Evolutionary conservation across 1,284 basidiomycete species (phyloP).

Genomic region (Spongispora temasekensis): DNA sequence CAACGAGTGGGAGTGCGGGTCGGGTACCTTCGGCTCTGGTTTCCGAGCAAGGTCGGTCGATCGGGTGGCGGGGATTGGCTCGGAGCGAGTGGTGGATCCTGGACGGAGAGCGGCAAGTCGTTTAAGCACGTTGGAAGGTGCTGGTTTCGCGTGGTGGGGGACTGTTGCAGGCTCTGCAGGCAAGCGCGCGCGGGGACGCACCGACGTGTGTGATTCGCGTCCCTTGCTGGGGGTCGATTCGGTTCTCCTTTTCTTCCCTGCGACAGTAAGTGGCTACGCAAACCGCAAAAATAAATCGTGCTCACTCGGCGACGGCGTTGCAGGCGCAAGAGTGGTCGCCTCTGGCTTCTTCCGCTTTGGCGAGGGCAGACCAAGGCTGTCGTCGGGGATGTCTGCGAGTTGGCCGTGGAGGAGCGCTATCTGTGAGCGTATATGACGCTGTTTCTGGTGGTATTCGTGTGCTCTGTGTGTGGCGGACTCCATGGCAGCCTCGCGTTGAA

Average conservation of each 20-base stretch:
- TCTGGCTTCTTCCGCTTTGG: conserved; percentile 53
- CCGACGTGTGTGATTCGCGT: conserved; percentile 20
- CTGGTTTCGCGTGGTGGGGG: conserved; percentile 22
- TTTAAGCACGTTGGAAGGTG: conserved; percentile 30
- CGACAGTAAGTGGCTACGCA: conserved; percentile 5
- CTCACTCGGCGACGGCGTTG: conserved; percentile 73
- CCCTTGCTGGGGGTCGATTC: conserved; percentile 17
- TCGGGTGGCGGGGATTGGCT: conserved; percentile 15
- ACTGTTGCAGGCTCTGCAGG: conserved; percentile 2
- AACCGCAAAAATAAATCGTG: not conserved
- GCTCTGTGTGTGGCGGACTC: conserved; percentile 36
- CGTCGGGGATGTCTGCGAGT: conserved; percentile 37
- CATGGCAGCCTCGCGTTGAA: conserved; percentile 31
- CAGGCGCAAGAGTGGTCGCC: conserved; percentile 52
- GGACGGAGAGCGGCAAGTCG: conserved; percentile 28
- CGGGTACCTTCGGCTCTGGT: conserved; percentile 13
- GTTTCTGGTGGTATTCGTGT: conserved; percentile 31
- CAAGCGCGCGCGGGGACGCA: conserved; percentile 15
- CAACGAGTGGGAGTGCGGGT: conserved; percentile 1
- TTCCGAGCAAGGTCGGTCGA: conserved; percentile 28
- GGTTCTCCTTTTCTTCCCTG: conserved; percentile 51
- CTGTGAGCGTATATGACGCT: conserved; percentile 42
- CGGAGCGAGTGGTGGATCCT: conserved; percentile 20
- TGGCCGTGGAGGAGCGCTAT: conserved; percentile 47
- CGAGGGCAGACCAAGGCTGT: conserved; percentile 34